These are phyloP conservation scores for Lentinula boryana DNA, from an alignment of 768 basidiomycete genomes.

Conservation along the genomic window DNA sequence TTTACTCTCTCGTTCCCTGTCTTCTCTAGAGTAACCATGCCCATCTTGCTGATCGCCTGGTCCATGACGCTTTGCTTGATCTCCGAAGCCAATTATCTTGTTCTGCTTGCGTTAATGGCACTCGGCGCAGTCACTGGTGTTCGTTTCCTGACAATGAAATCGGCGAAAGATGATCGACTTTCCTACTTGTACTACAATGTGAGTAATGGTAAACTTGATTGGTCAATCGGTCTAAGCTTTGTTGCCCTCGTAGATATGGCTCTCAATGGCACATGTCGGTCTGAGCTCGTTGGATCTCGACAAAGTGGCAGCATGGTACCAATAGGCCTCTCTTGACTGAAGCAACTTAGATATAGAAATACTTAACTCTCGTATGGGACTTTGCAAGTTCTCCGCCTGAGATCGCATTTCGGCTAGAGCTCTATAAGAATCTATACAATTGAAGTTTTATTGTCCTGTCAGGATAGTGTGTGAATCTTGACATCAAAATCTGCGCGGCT, in stretches of 20 bases:
- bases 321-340: not conserved
- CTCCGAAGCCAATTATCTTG: not conserved
- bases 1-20: constrained; percentile 26
- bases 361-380: no score
- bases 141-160: not conserved
- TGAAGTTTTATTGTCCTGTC: not conserved
- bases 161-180: not conserved
- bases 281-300: not conserved
- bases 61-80: not conserved
- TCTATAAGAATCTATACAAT: no score
- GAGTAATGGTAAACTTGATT: not conserved
- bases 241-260: not conserved
- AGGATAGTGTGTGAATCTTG: no score
- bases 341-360: not conserved
- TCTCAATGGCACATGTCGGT: not conserved
- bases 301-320: not conserved
- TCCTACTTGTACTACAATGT: constrained; percentile 8
- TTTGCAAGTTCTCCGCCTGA: no score
- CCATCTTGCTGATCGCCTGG: not conserved
- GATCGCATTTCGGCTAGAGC: no score
- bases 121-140: not conserved
- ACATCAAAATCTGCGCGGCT: no score
- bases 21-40: constrained; percentile 16
- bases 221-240: not conserved
- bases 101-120: not conserved